Evolutionary conservation across 1,284 basidiomycete genomes (phyloP), one percentile per base, ranked within the genome.

Genomic region (Leccinum subrobustum): DNA sequence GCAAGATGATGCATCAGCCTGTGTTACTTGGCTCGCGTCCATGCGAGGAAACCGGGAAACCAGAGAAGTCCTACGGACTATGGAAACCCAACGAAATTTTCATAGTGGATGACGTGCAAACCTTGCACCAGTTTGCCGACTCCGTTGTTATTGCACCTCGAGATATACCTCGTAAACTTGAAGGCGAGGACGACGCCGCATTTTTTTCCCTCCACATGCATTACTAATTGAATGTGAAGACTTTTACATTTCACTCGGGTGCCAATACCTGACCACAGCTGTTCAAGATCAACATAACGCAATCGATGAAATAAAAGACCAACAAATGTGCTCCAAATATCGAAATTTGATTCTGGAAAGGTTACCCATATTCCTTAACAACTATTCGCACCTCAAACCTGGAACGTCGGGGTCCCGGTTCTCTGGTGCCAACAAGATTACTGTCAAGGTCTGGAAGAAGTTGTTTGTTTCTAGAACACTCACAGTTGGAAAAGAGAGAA

Each of bases 51-150:
- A 23, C 37, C 25, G 11, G 11, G 16, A n/a, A 27, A 5, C 20
- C 11, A 33, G 29, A 35, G 3, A 31, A 12, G 29, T 53, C 52
- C 5, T 20, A 27, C 8, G 6, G 12, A 27, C 20, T 60, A 29
- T 35, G 48, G 27, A 20, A 39, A 27, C 59, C 59, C 1, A 9
- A 16, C 1, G 56, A 54, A 11, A 67, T 65, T 3, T 3, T 67
- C 37, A 47, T 65, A 4, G 54, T 48, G 6, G 57, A 65, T 12
- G 65, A 65, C 12, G 47, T 23, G 4, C 12, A 54, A 20, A 23
- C 63, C 11, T 57, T 54, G 33, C 27, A 52, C 4, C 54, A 58
- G 11, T 65, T 65, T 42, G 3, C 5, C 3, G 65, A 64, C 42
- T 20, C 25, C 2, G 37, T 65, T 16, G 27, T 58, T 27, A 48